Base-by-base conservation (phyloP, 768 basidiomycete genomes). In the Myochromella boudieri region DNA sequence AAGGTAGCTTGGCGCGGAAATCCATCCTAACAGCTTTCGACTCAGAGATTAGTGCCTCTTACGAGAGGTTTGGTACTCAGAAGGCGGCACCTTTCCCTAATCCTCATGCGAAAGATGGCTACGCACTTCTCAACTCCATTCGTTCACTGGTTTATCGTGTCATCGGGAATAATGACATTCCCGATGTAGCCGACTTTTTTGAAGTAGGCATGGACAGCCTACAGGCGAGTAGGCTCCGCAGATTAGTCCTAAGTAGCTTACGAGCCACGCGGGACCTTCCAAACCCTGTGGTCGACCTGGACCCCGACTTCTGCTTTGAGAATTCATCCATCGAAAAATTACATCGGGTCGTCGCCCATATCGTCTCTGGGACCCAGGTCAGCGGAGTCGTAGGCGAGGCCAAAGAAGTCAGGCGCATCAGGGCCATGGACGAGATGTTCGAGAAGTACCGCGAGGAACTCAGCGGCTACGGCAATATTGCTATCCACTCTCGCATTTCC, bases 181-280 rank as follows among this genome's bases (percentile, higher is more conserved):
- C 66, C 32, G 54, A 58, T 37, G 34, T 44, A 10, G 42, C 55
- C 12, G 69, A 71, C 48, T 68, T 73, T 43, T 71, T 73, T 45
- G 69, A 71, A 54, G 57, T 55, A 1, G 71, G 71, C 1, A 68
- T 73, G 69, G 70, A 71, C 46, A 70, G 69, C 42, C 42, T 71
- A 24, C 71, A 71, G 36, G 68, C 70, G 9, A 65, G 55, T 37
- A 51, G 66, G 11, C 56, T 73, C 17, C 64, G 65, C n/a, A 59
- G 65, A 6, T 56, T 59, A 6, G 52, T 69, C 33, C 36, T 66
- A 7, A 57, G 52, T 21, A 46, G 55, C 21, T 54, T 67, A 7
- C 59, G 55, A 11, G 54, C 50, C 17, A 66, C 64, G 6, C 48
- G 52, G 1, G 48, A 51, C 12, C 55, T 60, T 15, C 51, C 53